Percentiles rank a stretch among this genome's conserved stretches.
phyloP scores from a whole-genome alignment of 257 asterid genomes.

The Salvia hispanica region DNA sequence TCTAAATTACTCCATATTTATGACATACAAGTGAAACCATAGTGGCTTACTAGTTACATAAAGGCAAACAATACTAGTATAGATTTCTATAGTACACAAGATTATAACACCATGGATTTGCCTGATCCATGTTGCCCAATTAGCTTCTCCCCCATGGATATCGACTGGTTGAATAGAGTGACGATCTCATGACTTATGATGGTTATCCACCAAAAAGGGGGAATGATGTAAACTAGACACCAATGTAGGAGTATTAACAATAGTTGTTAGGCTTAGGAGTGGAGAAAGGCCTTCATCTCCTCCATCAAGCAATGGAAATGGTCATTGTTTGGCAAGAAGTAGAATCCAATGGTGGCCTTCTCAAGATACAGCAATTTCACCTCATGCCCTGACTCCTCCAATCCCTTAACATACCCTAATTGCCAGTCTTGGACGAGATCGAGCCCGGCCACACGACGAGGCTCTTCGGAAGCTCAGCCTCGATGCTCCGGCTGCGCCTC shows the following conservation, averaged over 20 bases:
- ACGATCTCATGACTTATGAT: background rate
- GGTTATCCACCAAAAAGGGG: background rate
- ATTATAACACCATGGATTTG: constrained; percentile 45
- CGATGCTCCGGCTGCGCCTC: constrained; percentile 49
- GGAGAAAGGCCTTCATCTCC: constrained; percentile 55
- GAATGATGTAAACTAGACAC: constrained; percentile 38
- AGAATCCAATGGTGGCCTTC: constrained; percentile 83
- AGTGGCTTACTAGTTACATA: constrained; percentile 28
- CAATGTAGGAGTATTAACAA: constrained; percentile 37
- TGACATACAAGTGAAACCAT: background rate
- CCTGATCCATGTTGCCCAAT: constrained; percentile 45
- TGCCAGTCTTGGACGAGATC: constrained; percentile 91
- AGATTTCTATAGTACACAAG: constrained; percentile 37
- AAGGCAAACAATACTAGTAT: constrained; percentile 7
- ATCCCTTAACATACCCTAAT: constrained; percentile 64
- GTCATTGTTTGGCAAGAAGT: constrained; percentile 80
- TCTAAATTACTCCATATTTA: constrained; percentile 17
- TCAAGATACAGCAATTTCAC: constrained; percentile 64
- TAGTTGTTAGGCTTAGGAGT: constrained; percentile 30
- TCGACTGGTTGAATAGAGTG: too few species aligned
- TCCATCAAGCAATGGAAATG: constrained; percentile 69
- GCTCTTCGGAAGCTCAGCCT: constrained; percentile 51
- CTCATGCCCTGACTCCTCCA: constrained; percentile 46
- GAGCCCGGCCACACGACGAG: constrained; percentile 84
- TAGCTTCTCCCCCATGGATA: constrained; percentile 20